Conservation (phyloP, 305 asterid genomes). For the Fraxinus baroniana region DNA sequence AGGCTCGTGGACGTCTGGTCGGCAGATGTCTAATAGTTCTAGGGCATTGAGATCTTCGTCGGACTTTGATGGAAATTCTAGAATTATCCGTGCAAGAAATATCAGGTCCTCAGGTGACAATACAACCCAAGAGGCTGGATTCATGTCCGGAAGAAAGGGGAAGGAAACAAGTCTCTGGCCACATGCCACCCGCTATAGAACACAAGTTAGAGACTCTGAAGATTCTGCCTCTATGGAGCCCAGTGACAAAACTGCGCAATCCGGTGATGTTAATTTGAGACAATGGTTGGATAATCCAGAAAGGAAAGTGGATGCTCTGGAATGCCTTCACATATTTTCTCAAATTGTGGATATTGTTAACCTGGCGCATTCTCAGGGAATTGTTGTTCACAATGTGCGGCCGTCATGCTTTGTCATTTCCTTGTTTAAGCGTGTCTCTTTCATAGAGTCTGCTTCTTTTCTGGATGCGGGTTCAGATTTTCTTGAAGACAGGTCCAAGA, state of each 20-base stretch:
- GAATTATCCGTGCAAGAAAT: constrained; percentile 39
- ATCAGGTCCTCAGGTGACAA: constrained; percentile 48
- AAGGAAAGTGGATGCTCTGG: constrained; percentile 69
- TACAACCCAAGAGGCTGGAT: constrained; percentile 56
- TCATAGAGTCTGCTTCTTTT: constrained; percentile 88
- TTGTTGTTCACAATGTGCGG: constrained; percentile 72
- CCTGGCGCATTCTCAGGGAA: constrained; percentile 86
- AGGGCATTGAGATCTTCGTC: constrained; percentile 50
- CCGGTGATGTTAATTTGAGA: constrained; percentile 70
- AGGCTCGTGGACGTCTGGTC: constrained; percentile 78
- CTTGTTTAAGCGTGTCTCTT: constrained; percentile 70
- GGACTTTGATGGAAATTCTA: constrained; percentile 43
- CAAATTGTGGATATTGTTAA: constrained; percentile 82
- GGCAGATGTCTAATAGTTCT: constrained; percentile 57
- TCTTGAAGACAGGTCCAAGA: constrained; percentile 49
- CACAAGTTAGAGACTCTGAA: constrained; percentile 24
- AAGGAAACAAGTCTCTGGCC: constrained; percentile 42
- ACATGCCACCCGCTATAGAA: constrained; percentile 29
- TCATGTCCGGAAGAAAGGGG: constrained; percentile 46
- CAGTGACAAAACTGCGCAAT: constrained; percentile 23
- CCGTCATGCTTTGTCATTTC: constrained; percentile 96
- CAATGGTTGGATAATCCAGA: constrained; percentile 91
- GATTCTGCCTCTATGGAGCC: constrained; percentile 27
- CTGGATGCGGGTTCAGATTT: constrained; percentile 82
- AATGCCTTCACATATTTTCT: constrained; percentile 83